Evolutionary conservation across 83 land plant genomes (phyloP).

Genomic region (Thuja plicata): DNA sequence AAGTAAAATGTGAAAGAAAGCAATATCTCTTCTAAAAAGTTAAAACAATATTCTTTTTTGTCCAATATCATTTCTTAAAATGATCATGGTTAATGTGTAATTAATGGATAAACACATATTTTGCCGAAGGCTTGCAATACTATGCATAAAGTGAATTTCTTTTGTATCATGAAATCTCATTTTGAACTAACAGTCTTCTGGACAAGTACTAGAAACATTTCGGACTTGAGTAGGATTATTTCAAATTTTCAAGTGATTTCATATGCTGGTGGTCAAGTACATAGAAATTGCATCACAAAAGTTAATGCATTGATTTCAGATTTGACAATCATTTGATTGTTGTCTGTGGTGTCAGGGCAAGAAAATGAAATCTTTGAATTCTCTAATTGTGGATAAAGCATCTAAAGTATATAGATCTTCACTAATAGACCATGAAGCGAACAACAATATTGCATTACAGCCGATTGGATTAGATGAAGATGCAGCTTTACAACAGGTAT

Average conservation of each 20-base stretch:
- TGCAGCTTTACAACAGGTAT: conserved; percentile 44
- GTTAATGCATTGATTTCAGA: not conserved
- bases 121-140: not conserved
- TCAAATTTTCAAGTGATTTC: not conserved
- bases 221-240: not conserved
- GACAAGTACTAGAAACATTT: not conserved
- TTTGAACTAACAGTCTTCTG: not conserved
- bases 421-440: not conserved
- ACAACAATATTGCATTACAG: not conserved
- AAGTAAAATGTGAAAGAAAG: not conserved
- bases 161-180: not conserved
- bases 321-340: conserved; percentile 2
- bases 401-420: conserved; percentile 3
- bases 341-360: conserved; percentile 26
- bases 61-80: not conserved
- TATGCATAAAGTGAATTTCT: not conserved
- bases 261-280: not conserved
- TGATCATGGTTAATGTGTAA: not conserved
- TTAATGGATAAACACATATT: not conserved
- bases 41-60: not conserved
- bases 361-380: conserved; percentile 21
- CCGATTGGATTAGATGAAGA: conserved; percentile 39
- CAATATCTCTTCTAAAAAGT: not conserved
- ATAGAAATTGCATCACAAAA: not conserved
- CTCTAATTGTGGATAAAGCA: not conserved